Evolutionary conservation across 306 rosid species (phyloP).

Genomic region (Quercus bicolor): DNA sequence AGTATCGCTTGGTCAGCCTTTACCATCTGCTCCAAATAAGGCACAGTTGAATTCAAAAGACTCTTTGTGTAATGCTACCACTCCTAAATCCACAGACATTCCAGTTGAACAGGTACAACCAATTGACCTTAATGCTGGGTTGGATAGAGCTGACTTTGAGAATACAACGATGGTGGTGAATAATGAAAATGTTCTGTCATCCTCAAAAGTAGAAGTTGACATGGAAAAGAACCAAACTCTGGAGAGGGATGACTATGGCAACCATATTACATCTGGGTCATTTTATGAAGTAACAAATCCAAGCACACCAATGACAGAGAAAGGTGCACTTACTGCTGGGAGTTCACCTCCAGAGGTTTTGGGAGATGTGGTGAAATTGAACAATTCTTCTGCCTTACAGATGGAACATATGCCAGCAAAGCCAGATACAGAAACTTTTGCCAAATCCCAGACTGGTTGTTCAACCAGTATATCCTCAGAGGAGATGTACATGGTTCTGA

Average conservation of each 20-base stretch:
- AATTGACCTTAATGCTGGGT: slow-evolving; percentile 8
- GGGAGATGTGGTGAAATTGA: slow-evolving; percentile 17
- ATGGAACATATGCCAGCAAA: slow-evolving; percentile 23
- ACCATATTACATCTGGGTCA: neutral
- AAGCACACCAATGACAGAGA: slow-evolving; percentile 12
- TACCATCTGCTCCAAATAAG: slow-evolving; percentile 24
- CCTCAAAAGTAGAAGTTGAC: slow-evolving; percentile 15
- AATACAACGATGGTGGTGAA: slow-evolving; percentile 8
- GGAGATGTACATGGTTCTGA: slow-evolving; percentile 53
- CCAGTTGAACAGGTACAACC: slow-evolving; percentile 21
- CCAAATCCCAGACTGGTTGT: slow-evolving; percentile 15
- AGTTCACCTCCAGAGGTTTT: slow-evolving; percentile 18
- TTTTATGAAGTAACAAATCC: slow-evolving; percentile 21
- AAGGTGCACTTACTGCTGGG: slow-evolving; percentile 17
- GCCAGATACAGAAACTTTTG: slow-evolving; percentile 29
- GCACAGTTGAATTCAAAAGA: slow-evolving; percentile 25
- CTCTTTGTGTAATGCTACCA: slow-evolving; percentile 27
- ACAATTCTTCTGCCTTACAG: slow-evolving; percentile 17
- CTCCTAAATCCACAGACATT: slow-evolving; percentile 24
- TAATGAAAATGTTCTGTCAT: slow-evolving; percentile 29
- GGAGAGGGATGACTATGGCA: slow-evolving; percentile 26
- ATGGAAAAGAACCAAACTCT: slow-evolving; percentile 23
- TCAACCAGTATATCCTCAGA: slow-evolving; percentile 39
- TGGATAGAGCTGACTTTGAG: slow-evolving; percentile 25
- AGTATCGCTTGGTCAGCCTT: slow-evolving; percentile 35